A percentile compares a stretch with the other conserved stretches of the same genome.
Evolutionary conservation across 805 yeast genomes (phyloP).

Genomic region (Myxozyma vanderwaltii): DNA sequence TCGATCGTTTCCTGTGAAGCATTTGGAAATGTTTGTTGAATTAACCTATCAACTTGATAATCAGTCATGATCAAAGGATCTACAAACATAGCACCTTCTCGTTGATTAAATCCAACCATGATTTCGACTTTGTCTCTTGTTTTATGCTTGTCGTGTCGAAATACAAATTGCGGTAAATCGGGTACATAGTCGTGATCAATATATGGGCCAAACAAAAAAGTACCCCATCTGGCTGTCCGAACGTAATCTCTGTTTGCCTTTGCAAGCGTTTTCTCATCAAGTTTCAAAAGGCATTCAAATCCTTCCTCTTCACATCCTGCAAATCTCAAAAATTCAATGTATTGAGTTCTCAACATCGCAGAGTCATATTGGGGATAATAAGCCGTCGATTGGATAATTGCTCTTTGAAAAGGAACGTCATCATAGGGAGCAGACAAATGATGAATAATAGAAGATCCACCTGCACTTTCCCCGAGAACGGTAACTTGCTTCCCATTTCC

Average conservation of each 20-base stretch:
- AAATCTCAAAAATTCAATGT: neutral
- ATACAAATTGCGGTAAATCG: slow-evolving; percentile 18
- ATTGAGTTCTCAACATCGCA: slow-evolving; percentile 11
- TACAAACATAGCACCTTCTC: slow-evolving; percentile 30
- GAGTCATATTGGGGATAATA: slow-evolving; percentile 22
- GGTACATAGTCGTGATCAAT: slow-evolving; percentile 22
- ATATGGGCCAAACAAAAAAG: slow-evolving; percentile 28
- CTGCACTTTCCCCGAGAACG: slow-evolving; percentile 50
- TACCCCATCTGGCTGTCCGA: slow-evolving; percentile 18
- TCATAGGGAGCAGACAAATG: slow-evolving; percentile 35
- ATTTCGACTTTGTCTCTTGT: slow-evolving; percentile 12
- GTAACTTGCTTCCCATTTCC: slow-evolving; percentile 48
- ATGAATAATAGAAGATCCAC: slow-evolving; percentile 42
- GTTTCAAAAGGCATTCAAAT: slow-evolving; percentile 9
- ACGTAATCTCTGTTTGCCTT: slow-evolving; percentile 22
- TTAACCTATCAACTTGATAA: slow-evolving; percentile 6
- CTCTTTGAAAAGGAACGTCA: slow-evolving; percentile 25
- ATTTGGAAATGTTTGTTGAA: slow-evolving; percentile 16
- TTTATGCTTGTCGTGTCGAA: neutral
- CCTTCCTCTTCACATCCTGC: slow-evolving; percentile 1
- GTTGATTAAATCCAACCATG: slow-evolving; percentile 15
- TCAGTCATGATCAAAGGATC: slow-evolving; percentile 11
- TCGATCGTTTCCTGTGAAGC: slow-evolving; percentile 11
- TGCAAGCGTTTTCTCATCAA: slow-evolving; percentile 5
- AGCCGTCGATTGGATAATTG: slow-evolving; percentile 29